Evolutionary conservation across 1,139 yeast genomes (phyloP).

Genomic region (Suhomyces anneliseae): DNA sequence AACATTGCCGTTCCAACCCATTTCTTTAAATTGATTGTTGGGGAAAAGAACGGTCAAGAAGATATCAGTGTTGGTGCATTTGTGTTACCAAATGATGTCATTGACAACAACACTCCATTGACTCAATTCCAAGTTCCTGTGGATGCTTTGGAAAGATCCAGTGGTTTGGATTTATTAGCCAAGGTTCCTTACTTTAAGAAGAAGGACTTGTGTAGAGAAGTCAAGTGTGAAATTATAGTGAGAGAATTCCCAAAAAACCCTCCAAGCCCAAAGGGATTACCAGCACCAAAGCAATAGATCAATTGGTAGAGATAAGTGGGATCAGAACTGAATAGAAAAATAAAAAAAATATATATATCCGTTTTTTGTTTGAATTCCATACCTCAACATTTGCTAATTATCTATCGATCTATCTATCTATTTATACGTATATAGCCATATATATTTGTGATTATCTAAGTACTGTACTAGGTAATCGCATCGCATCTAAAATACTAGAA

Average conservation of each 20-base stretch:
- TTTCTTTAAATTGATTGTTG: conserved; percentile 86
- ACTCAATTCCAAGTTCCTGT: conserved; percentile 82
- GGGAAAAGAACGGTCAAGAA: conserved; percentile 57
- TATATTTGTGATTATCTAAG: too few relatives aligned
- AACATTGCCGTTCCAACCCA: conserved; percentile 97
- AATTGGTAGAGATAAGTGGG: not conserved
- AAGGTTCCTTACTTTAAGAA: conserved; percentile 61
- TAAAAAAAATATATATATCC: too few relatives aligned
- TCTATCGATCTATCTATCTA: too few relatives aligned
- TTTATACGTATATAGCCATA: too few relatives aligned
- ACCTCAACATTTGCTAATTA: too few relatives aligned
- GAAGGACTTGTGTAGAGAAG: conserved; percentile 75
- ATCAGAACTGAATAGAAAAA: too few relatives aligned
- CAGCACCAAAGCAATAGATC: conserved; percentile 13
- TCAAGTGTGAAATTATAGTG: conserved; percentile 76
- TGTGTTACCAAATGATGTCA: conserved; percentile 82
- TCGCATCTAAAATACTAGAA: too few relatives aligned
- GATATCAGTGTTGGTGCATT: conserved; percentile 83
- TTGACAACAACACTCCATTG: conserved; percentile 69
- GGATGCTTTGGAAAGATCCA: conserved; percentile 81
- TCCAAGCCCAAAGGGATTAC: conserved; percentile 25
- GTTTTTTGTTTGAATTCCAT: too few relatives aligned
- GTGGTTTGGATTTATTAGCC: conserved; percentile 80
- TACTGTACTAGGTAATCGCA: too few relatives aligned
- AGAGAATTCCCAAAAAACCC: conserved; percentile 69